phyloP scores from a whole-genome alignment of 164 flowering plant species.

The Dillenia suffruticosa region DNA sequence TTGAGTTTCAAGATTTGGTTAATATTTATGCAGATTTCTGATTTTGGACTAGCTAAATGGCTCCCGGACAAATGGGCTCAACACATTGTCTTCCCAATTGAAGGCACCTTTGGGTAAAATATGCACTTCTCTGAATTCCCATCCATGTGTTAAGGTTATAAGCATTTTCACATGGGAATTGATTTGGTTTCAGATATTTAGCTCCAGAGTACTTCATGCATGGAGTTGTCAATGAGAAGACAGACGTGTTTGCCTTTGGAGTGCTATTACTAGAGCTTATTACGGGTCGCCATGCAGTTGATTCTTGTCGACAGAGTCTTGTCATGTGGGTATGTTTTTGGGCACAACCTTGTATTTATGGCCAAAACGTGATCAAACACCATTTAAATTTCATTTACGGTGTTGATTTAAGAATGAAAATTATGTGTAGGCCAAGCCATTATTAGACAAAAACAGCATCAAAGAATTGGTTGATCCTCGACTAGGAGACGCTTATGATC shows the following conservation, averaged over 20 bases:
- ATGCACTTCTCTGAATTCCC: not conserved
- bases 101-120: constrained; percentile 92
- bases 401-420: not conserved
- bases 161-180: not conserved
- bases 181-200: constrained; percentile 50
- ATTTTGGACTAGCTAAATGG: constrained; percentile 98
- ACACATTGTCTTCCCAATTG: constrained; percentile 78
- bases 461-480: constrained; percentile 68
- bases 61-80: constrained; percentile 91
- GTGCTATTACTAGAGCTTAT: constrained; percentile 86
- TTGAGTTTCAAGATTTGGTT: not conserved
- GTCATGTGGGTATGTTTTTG: constrained; percentile 78
- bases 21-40: constrained; percentile 67
- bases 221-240: constrained; percentile 89
- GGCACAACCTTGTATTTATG: not conserved
- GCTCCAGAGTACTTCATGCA: constrained; percentile 98
- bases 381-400: not conserved
- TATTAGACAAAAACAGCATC: constrained; percentile 46
- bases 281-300: constrained; percentile 92
- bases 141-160: not conserved
- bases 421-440: constrained; percentile 74
- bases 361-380: not conserved
- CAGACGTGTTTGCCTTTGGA: constrained; percentile 94
- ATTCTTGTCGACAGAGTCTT: constrained; percentile 79
- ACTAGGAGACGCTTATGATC: constrained; percentile 47